These are phyloP conservation scores for Articulospora tetracladia DNA, from an alignment of 495 filamentous ascomycete species.

Conservation along the genomic window DNA sequence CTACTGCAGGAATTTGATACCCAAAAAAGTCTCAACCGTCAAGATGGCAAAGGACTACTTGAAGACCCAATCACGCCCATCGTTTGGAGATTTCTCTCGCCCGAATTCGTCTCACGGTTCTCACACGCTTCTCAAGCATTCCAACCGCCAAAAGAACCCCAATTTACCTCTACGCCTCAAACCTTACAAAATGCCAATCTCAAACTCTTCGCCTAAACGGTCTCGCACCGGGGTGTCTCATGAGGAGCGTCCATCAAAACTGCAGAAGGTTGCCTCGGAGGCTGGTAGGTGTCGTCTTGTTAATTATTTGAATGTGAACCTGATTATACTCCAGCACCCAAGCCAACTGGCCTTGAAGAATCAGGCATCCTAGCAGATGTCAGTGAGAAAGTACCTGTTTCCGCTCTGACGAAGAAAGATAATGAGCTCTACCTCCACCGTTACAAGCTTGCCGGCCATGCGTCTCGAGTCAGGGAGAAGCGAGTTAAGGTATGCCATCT, in stretches of 20 bases:
- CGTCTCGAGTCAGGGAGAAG: background rate
- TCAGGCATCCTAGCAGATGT: conserved; percentile 2
- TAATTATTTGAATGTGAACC: too few species aligned
- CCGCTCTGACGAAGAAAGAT: background rate
- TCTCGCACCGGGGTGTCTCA: background rate
- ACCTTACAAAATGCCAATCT: background rate
- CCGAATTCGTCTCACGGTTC: background rate
- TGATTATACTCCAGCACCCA: background rate
- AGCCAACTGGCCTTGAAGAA: conserved; percentile 4
- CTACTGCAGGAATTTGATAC: background rate
- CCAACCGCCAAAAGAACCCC: background rate
- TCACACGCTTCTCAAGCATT: background rate
- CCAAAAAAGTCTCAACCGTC: background rate
- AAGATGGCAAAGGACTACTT: background rate
- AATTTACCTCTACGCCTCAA: background rate
- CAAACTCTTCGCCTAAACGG: background rate
- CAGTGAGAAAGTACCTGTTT: background rate
- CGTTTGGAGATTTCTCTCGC: background rate
- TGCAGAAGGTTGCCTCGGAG: background rate
- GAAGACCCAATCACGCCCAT: background rate
- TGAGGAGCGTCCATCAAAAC: background rate
- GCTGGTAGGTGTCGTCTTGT: background rate
- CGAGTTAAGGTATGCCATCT: background rate
- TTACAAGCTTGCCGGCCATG: background rate
- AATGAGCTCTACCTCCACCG: background rate